Evolutionary conservation across 106 monocot genomes (phyloP).

Genomic region (Amphibolis antarctica): DNA sequence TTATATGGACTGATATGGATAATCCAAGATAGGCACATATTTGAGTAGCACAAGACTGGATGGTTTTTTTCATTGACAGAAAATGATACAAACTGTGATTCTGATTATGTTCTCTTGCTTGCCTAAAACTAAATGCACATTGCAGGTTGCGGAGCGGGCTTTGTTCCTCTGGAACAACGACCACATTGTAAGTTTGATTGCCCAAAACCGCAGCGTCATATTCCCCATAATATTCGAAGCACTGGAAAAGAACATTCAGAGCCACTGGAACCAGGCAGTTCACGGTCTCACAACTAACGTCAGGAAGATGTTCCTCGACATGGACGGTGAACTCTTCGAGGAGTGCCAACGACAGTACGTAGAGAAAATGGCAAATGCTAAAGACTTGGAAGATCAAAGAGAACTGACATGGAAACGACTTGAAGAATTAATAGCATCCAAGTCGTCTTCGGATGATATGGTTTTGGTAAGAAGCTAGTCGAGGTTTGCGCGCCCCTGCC

Average conservation of each 20-base stretch:
- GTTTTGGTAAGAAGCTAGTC: constrained; percentile 13
- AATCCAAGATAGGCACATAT: too few relatives aligned
- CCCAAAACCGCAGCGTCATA: constrained; percentile 35
- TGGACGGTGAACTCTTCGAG: constrained; percentile 32
- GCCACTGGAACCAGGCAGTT: constrained; percentile 53
- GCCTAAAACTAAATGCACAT: neutral
- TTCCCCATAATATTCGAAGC: constrained; percentile 48
- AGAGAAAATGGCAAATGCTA: constrained; percentile 5
- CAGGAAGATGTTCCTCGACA: constrained; percentile 32
- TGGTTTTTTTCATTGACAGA: too few relatives aligned
- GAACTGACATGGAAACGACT: constrained; percentile 34
- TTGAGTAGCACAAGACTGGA: too few relatives aligned
- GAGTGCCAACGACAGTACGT: constrained; percentile 12
- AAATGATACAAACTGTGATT: too few relatives aligned
- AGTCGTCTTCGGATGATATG: constrained; percentile 17
- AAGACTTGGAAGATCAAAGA: constrained; percentile 8
- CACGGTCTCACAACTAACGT: constrained; percentile 41
- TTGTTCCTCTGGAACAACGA: constrained; percentile 55
- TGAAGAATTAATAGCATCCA: constrained; percentile 34
- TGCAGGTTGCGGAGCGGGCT: constrained; percentile 30
- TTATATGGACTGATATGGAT: too few relatives aligned
- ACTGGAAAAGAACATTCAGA: constrained; percentile 31
- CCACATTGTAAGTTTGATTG: constrained; percentile 33
- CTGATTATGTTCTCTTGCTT: too few relatives aligned
- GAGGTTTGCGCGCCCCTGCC: neutral